A percentile compares a stretch with the other conserved stretches of the same genome.
These are phyloP conservation scores for Suillus plorans DNA, from an alignment of 768 basidiomycete species.

Conservation along the genomic window DNA sequence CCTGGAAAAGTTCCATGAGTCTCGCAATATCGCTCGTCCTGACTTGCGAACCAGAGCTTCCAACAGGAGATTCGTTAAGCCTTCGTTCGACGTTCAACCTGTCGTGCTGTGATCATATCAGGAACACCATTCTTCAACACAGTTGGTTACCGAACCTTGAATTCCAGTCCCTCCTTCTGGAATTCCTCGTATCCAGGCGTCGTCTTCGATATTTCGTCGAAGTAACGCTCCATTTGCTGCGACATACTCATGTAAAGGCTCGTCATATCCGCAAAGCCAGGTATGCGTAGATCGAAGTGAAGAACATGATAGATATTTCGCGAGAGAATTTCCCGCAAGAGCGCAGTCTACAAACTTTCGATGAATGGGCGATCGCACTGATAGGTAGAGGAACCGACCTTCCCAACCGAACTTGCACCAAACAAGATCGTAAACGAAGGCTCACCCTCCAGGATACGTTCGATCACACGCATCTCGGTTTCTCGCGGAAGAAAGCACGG, in stretches of 20 bases:
- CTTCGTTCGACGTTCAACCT: slow-evolving; percentile 72
- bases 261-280: slow-evolving; percentile 78
- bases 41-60: slow-evolving; percentile 48
- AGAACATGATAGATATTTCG: slow-evolving; percentile 71
- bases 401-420: slow-evolving; percentile 80
- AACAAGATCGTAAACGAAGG: slow-evolving; percentile 81
- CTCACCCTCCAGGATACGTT: slow-evolving; percentile 61
- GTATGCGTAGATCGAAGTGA: slow-evolving; percentile 81
- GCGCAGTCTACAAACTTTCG: slow-evolving; percentile 53
- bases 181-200: slow-evolving; percentile 70
- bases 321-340: slow-evolving; percentile 76
- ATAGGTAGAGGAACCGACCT: slow-evolving; percentile 41
- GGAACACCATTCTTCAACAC: slow-evolving; percentile 2
- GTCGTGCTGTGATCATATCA: slow-evolving; percentile 55
- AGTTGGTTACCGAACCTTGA: slow-evolving; percentile 54
- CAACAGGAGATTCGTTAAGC: slow-evolving; percentile 42
- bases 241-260: slow-evolving; percentile 78
- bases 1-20: slow-evolving; percentile 85
- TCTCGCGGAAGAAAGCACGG: slow-evolving; percentile 74
- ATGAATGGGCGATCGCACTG: background rate
- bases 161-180: slow-evolving; percentile 72
- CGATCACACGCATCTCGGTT: slow-evolving; percentile 63
- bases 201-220: slow-evolving; percentile 58
- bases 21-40: slow-evolving; percentile 80
- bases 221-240: slow-evolving; percentile 80